These are phyloP conservation scores for Ceratocystis ficicola DNA, from an alignment of 2,329 filamentous ascomycete species.

Conservation along the genomic window DNA sequence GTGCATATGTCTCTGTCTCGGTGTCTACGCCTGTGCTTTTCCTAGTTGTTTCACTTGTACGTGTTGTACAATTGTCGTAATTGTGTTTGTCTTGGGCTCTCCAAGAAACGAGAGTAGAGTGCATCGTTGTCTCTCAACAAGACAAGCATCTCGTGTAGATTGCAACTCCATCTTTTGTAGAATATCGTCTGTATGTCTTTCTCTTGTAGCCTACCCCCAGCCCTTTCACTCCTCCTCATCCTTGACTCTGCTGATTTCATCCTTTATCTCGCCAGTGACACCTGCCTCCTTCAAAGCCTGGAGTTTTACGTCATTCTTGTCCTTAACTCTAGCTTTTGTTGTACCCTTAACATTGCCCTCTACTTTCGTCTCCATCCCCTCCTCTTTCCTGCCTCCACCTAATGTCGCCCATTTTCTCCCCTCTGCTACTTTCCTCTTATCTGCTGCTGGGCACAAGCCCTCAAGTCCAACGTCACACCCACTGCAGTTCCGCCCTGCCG, in stretches of 20 bases:
- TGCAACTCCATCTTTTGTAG: neutral
- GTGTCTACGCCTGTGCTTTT: no score
- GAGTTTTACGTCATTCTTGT: slow-evolving; percentile 28
- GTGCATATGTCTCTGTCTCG: neutral
- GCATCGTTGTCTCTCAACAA: no score
- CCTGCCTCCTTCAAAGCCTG: slow-evolving; percentile 33
- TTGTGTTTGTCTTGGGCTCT: neutral
- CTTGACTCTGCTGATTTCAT: slow-evolving; percentile 13
- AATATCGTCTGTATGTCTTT: no score
- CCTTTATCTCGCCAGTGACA: slow-evolving; percentile 22
- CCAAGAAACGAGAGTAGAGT: neutral
- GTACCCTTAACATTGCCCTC: slow-evolving; percentile 25
- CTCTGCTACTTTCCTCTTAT: slow-evolving; percentile 49
- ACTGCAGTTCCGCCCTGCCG: slow-evolving; percentile 67
- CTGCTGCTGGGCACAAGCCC: slow-evolving; percentile 64
- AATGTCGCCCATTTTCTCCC: slow-evolving; percentile 40
- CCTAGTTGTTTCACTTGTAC: neutral
- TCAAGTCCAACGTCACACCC: slow-evolving; percentile 68
- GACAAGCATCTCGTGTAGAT: neutral
- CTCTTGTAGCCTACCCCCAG: no score
- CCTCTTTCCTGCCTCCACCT: slow-evolving; percentile 25
- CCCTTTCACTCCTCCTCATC: slow-evolving; percentile 11
- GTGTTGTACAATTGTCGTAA: neutral
- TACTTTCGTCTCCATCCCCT: slow-evolving; percentile 27
- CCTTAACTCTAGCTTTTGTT: slow-evolving; percentile 26